Evolutionary conservation across 176 grass and related monocot species (phyloP).

Genomic region (Avena atlantica): DNA sequence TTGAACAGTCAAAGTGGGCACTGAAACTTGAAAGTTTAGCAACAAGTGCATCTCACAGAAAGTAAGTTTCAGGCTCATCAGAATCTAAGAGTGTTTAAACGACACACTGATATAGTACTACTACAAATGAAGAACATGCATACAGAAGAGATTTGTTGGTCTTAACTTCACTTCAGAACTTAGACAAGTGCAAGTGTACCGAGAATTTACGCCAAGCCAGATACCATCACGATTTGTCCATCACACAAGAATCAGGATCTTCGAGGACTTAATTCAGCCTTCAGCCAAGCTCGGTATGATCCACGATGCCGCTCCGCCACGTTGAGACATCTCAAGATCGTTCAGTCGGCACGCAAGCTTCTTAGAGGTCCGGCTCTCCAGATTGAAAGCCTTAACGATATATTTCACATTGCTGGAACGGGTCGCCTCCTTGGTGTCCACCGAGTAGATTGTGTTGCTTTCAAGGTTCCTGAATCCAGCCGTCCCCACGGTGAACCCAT

Average conservation of each 20-base stretch:
- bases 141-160: slow-evolving; percentile 12
- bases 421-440: slow-evolving; percentile 35
- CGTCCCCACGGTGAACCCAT: slow-evolving; percentile 49
- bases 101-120: not conserved
- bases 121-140: slow-evolving; percentile 15
- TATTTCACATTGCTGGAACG: slow-evolving; percentile 39
- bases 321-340: slow-evolving; percentile 24
- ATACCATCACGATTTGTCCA: not conserved
- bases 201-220: slow-evolving; percentile 9
- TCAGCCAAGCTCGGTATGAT: slow-evolving; percentile 46
- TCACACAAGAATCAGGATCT: not conserved
- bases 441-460: slow-evolving; percentile 45
- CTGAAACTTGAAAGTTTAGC: not conserved
- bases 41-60: not conserved
- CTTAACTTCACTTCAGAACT: not conserved
- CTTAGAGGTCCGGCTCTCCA: slow-evolving; percentile 40
- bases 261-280: slow-evolving; percentile 19
- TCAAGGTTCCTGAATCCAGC: slow-evolving; percentile 44
- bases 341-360: slow-evolving; percentile 33
- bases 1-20: slow-evolving; percentile 21
- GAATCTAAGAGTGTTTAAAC: not conserved
- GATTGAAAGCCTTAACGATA: slow-evolving; percentile 40
- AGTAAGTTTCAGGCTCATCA: not conserved
- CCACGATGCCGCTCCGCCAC: slow-evolving; percentile 43
- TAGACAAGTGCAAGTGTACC: not conserved